Conservation (phyloP, 768 basidiomycete genomes). For the Stropharia rugosoannulata region DNA sequence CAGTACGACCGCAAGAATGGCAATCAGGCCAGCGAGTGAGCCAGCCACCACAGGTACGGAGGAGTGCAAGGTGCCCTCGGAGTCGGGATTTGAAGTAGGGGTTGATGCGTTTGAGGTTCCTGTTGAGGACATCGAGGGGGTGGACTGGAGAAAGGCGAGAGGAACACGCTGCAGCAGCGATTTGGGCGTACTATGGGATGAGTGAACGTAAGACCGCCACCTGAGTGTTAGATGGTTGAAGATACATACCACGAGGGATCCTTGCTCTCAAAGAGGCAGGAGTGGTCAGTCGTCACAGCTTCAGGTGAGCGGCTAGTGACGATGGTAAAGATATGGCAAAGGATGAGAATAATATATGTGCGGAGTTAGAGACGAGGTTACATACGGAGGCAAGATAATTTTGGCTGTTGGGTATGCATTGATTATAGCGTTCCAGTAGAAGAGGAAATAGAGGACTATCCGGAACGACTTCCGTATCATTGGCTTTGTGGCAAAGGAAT, state of each 20-base stretch:
- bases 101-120: not conserved
- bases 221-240: too few species aligned
- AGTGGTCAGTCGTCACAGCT: not conserved
- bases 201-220: not conserved
- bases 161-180: not conserved
- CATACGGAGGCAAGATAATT: constrained; percentile 4
- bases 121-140: not conserved
- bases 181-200: not conserved
- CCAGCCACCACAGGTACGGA: constrained; percentile 15
- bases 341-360: constrained; percentile 6
- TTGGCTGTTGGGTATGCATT: constrained; percentile 2
- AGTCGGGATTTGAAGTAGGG: not conserved
- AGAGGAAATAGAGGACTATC: not conserved
- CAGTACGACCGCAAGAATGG: constrained; percentile 10
- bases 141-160: not conserved
- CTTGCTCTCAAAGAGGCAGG: not conserved
- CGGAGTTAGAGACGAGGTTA: constrained; percentile 5
- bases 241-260: not conserved
- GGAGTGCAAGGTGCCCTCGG: not conserved
- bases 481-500: not conserved
- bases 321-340: not conserved
- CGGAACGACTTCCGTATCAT: constrained; percentile 1
- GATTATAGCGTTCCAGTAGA: constrained; percentile 2
- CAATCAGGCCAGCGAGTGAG: constrained; percentile 11
- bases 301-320: not conserved